Evolutionary conservation across 805 yeast species (phyloP).

Genomic region (Candida vaughaniae): DNA sequence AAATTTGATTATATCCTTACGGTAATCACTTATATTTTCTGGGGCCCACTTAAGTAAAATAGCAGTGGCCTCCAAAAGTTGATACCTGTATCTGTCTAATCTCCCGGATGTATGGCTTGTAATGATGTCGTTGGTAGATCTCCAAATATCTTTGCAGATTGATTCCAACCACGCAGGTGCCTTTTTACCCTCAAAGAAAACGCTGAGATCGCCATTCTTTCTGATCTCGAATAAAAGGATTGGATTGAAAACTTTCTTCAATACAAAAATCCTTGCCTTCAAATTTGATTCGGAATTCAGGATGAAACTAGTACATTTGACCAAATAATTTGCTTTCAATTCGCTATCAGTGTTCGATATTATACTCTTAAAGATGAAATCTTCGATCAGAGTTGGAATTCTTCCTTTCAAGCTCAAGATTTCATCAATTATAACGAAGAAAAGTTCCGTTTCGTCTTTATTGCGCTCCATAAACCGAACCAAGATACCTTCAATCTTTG

Average conservation of each 20-base stretch:
- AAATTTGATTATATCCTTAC: constrained; percentile 87
- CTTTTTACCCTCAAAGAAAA: constrained; percentile 36
- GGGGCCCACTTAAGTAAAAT: constrained; percentile 71
- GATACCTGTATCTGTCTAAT: constrained; percentile 72
- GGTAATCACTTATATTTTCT: constrained; percentile 51
- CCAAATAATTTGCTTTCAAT: constrained; percentile 51
- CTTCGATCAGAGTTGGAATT: constrained; percentile 49
- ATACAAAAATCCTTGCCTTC: constrained; percentile 55
- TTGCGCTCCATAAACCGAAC: constrained; percentile 27
- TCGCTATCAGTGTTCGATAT: constrained; percentile 50
- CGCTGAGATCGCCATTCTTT: constrained; percentile 45
- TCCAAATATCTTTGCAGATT: constrained; percentile 73
- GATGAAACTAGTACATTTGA: constrained; percentile 47
- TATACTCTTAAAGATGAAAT: constrained; percentile 55
- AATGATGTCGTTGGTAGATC: constrained; percentile 52
- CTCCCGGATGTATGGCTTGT: constrained; percentile 61
- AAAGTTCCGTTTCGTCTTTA: constrained; percentile 23
- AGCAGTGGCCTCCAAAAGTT: constrained; percentile 78
- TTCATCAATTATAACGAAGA: constrained; percentile 31
- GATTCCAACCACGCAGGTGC: constrained; percentile 61
- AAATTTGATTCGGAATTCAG: constrained; percentile 45
- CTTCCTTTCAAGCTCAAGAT: constrained; percentile 47
- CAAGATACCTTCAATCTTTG: constrained; percentile 51
- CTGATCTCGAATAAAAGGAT: constrained; percentile 63
- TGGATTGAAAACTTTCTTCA: constrained; percentile 62